Evolutionary conservation across 129 eudicot species (phyloP).

Genomic region (Erigeron canadensis): DNA sequence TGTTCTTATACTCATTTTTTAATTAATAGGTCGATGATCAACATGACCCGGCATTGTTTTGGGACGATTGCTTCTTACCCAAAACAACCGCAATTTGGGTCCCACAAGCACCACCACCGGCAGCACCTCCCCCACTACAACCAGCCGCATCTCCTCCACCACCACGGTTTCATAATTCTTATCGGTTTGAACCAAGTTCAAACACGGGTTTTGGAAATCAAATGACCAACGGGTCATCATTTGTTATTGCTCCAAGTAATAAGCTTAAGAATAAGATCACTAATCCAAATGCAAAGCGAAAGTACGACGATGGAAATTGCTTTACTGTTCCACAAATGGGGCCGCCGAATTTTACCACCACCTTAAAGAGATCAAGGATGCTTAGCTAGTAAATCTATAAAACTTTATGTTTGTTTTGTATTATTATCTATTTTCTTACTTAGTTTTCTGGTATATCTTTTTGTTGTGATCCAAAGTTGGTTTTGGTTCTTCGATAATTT

Average conservation of each 20-base stretch:
- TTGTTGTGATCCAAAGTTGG: conserved; percentile 12
- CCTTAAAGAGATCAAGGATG: conserved; percentile 41
- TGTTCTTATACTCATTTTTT: too few species aligned
- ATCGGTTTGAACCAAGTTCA: background rate
- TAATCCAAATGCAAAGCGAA: conserved; percentile 34
- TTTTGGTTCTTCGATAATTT: background rate
- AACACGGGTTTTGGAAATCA: conserved; percentile 29
- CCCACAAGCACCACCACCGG: conserved; percentile 62
- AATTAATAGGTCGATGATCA: conserved; percentile 24
- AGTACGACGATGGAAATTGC: conserved; percentile 36
- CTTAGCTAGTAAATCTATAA: conserved; percentile 26
- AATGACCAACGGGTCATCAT: conserved; percentile 25
- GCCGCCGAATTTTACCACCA: conserved; percentile 13
- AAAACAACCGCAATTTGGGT: conserved; percentile 60
- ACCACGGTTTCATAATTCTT: conserved; percentile 8
- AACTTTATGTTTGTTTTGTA: background rate
- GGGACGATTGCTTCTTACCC: conserved; percentile 45
- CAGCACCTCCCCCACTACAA: conserved; percentile 8
- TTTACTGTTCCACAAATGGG: conserved; percentile 66
- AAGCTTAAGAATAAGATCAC: conserved; percentile 13
- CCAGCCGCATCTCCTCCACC: background rate
- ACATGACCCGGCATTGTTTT: conserved; percentile 41
- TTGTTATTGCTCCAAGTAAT: conserved; percentile 17
- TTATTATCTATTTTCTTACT: background rate
- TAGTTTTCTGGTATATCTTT: conserved; percentile 6